Percentiles rank a stretch among this genome's conserved stretches.
Evolutionary conservation across 2,329 filamentous ascomycete species (phyloP).

Genomic region (Laburnicola sp.): DNA sequence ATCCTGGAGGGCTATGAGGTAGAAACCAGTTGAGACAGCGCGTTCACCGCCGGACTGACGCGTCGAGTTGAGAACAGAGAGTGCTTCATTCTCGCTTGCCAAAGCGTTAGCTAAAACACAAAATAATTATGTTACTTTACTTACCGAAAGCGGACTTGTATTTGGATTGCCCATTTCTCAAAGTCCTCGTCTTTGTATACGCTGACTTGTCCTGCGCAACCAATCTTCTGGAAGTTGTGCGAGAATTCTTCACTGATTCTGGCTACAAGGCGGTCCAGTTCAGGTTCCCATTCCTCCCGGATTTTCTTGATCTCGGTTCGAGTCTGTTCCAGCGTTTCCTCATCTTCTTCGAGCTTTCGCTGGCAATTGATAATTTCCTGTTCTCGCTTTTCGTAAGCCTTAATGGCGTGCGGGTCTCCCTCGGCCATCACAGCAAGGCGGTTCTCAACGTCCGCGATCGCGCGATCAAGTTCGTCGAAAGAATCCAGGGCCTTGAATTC

Average conservation of each 20-base stretch:
- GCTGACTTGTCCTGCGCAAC: slow-evolving; percentile 86
- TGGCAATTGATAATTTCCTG: slow-evolving; percentile 69
- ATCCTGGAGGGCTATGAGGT: slow-evolving; percentile 95
- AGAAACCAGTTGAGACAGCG: slow-evolving; percentile 96
- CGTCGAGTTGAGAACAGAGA: slow-evolving; percentile 85
- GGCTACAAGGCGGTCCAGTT: slow-evolving; percentile 73
- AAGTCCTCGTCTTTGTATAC: slow-evolving; percentile 91
- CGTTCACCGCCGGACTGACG: slow-evolving; percentile 96
- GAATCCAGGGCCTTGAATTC: slow-evolving; percentile 58
- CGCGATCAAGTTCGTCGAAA: slow-evolving; percentile 38
- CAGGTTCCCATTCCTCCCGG: slow-evolving; percentile 77
- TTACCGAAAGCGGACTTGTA: slow-evolving; percentile 92
- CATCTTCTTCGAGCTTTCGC: slow-evolving; percentile 60
- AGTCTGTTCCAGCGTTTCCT: slow-evolving; percentile 59
- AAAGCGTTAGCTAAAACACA: slow-evolving; percentile 11
- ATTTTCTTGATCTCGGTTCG: slow-evolving; percentile 65
- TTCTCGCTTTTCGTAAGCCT: slow-evolving; percentile 61
- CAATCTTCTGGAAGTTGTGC: slow-evolving; percentile 91
- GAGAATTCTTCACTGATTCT: slow-evolving; percentile 90
- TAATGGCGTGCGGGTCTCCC: slow-evolving; percentile 73
- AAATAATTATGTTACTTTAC: slow-evolving; percentile 28
- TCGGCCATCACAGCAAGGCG: slow-evolving; percentile 80
- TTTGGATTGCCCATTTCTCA: slow-evolving; percentile 89
- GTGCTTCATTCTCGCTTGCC: slow-evolving; percentile 66
- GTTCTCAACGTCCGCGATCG: slow-evolving; percentile 73